phyloP scores from a whole-genome alignment of 31 red algal genomes.

The Asparagopsis taxiformis region DNA sequence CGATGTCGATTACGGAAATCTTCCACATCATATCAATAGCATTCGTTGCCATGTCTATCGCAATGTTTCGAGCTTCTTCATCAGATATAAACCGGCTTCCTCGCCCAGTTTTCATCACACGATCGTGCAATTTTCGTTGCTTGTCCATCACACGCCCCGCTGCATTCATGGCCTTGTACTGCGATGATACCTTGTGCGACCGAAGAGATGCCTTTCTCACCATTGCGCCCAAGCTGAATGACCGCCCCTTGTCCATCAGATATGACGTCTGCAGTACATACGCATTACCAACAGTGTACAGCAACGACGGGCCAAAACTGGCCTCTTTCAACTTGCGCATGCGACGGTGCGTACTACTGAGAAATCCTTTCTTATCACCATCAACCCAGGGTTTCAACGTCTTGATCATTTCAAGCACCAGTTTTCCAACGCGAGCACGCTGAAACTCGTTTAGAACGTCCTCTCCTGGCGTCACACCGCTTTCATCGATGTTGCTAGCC shows the following conservation, averaged over 20 bases:
- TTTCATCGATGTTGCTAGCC: conserved; percentile 63
- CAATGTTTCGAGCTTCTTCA: conserved; percentile 63
- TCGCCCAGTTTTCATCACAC: conserved; percentile 47
- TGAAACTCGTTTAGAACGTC: conserved; percentile 56
- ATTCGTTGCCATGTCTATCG: conserved; percentile 65
- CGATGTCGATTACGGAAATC: conserved; percentile 81
- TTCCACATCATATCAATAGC: conserved; percentile 89
- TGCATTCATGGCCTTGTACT: conserved; percentile 51
- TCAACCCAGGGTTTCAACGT: conserved; percentile 64
- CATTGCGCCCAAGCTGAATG: conserved; percentile 51
- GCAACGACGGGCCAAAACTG: conserved; percentile 63
- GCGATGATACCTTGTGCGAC: conserved; percentile 66
- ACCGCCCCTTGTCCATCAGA: conserved; percentile 46
- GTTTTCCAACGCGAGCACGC: conserved; percentile 52
- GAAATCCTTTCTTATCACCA: conserved; percentile 73
- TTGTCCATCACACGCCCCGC: conserved; percentile 63
- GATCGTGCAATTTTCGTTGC: conserved; percentile 54
- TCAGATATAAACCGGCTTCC: conserved; percentile 54
- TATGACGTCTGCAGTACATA: conserved; percentile 57
- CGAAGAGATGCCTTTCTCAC: conserved; percentile 51
- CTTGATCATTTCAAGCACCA: conserved; percentile 64
- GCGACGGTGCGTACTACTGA: conserved; percentile 26
- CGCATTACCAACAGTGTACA: conserved; percentile 56
- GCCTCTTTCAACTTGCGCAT: conserved; percentile 54
- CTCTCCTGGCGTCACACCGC: conserved; percentile 52